Base-by-base conservation (phyloP, 768 basidiomycete genomes). In the Lepiota brunneoincarnata region DNA sequence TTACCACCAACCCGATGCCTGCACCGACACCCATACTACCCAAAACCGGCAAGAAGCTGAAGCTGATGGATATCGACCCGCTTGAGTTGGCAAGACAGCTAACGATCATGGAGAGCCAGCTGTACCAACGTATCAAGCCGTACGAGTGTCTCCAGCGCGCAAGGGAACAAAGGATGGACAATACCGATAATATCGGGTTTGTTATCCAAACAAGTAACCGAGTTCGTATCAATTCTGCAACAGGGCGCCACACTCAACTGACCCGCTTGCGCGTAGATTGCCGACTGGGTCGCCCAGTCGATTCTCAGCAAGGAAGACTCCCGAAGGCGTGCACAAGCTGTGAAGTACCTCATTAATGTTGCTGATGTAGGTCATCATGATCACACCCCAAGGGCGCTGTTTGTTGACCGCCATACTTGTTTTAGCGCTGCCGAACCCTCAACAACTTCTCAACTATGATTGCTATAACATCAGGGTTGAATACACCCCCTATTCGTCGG, bases 381-480 rank as follows among this genome's bases (percentile, higher is more conserved):
- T 26, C 43, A 31, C 21, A 23, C 28, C 18, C 17, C 41, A 35
- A 23, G 40, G 24, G 4, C 26, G 28, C 20, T 41, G 12, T 47
- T 42, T 51, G 53, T 35, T 24, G 15, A 36, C 42, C 43, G 44
- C 39, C 46, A 41, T 58, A 15, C 43, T 34, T 17, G 12, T 36
- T 50, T n/a, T 59, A 98, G 95, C 90, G 91, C 26, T 96, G 95
- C 67, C 89, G 92, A 42, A 69, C 72, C 15, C 72, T 98, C 59
- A 91, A 95, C 68, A 98, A 98, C 71, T 98, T 93, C 72, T 95
- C 94, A 17, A 91, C 87, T n/a, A 92, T 98, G 87, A 91, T 93
- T 55, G 93, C 94, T 31, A 90, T 98, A 52, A 86, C 94, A 35
- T 96, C 96, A 12, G 96, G 94, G 6, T 76, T 98, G 49, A 95